phyloP scores from a whole-genome alignment of 257 asterid species.

The Solanum pimpinellifolium region DNA sequence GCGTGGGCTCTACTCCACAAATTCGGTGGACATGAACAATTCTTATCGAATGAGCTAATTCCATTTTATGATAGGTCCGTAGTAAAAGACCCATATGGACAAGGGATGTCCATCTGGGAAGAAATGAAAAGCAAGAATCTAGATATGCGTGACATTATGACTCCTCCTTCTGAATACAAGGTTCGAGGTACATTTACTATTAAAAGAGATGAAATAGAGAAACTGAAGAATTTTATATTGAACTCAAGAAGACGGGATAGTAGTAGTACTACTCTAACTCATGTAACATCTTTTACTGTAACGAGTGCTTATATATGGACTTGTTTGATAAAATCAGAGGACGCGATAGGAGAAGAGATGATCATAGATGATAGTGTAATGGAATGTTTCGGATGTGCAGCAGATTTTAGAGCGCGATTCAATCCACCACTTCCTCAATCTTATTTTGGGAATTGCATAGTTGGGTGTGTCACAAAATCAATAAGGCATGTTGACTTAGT shows the following conservation, averaged over 20 bases:
- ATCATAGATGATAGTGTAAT: constrained; percentile 9
- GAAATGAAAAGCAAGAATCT: no score
- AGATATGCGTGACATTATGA: no score
- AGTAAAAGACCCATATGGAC: no score
- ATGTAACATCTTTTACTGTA: constrained; percentile 21
- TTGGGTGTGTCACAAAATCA: background rate
- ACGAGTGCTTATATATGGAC: constrained; percentile 16
- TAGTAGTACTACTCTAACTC: background rate
- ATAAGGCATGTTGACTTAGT: background rate
- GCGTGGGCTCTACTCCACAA: constrained; percentile 5
- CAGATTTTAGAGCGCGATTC: constrained; percentile 6
- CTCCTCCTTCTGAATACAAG: no score
- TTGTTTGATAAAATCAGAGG: constrained; percentile 9
- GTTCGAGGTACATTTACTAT: constrained; percentile 12
- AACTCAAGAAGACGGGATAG: background rate
- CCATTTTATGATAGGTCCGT: no score
- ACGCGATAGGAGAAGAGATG: background rate
- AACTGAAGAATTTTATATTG: constrained; percentile 6
- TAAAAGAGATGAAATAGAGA: background rate
- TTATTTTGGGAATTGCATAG: constrained; percentile 40
- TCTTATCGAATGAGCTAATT: no score
- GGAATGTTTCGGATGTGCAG: constrained; percentile 18
- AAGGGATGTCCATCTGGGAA: no score
- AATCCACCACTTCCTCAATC: constrained; percentile 10
- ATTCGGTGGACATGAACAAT: no score